Percentiles rank a stretch among this genome's conserved stretches.
Evolutionary conservation across 163 green algal species (phyloP).

Genomic region (Dunaliella salina): DNA sequence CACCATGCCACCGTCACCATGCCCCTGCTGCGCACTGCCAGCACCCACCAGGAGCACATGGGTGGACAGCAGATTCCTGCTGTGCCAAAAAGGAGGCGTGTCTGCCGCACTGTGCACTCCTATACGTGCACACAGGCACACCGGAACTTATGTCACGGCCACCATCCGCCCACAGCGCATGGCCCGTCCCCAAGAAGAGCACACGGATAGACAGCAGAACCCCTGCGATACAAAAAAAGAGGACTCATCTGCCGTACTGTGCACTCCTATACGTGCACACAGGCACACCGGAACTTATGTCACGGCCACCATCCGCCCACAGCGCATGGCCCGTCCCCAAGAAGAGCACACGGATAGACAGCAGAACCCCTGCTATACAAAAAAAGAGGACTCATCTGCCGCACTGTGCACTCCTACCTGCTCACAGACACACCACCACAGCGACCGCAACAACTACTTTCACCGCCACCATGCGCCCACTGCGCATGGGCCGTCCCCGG

Average conservation of each 20-base stretch:
- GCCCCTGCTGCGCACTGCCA: too few relatives aligned
- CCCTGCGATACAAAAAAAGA: not conserved
- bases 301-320: too few relatives aligned
- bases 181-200: not conserved
- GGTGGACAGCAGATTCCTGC: not conserved
- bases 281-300: not conserved
- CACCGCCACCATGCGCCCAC: too few relatives aligned
- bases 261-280: not conserved
- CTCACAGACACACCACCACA: too few relatives aligned
- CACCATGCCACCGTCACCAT: too few relatives aligned
- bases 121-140: not conserved
- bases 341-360: not conserved
- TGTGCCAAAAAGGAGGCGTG: not conserved
- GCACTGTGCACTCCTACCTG: not conserved
- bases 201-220: not conserved
- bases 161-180: too few relatives aligned
- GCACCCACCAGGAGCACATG: not conserved
- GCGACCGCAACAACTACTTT: not conserved
- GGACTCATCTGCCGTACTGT: not conserved
- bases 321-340: not conserved
- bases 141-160: too few relatives aligned
- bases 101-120: not conserved
- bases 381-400: not conserved
- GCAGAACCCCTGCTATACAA: not conserved
- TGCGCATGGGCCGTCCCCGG: too few relatives aligned